A percentile compares a stretch with the other conserved stretches of the same genome.
Evolutionary conservation across 1,284 basidiomycete species (phyloP).

Genomic region (Abortiporus biennis): DNA sequence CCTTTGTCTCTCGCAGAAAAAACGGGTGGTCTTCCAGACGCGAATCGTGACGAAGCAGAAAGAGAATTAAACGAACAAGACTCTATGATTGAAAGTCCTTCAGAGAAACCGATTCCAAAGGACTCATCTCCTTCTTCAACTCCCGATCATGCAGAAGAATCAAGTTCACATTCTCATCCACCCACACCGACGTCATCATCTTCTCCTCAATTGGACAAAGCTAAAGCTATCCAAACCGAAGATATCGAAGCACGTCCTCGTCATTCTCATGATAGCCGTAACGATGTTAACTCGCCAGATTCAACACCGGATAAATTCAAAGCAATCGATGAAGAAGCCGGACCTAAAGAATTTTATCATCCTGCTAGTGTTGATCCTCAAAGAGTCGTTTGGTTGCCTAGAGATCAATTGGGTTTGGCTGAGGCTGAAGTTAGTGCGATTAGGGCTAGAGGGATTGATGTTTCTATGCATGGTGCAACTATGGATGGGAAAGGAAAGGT

Average conservation of each 20-base stretch:
- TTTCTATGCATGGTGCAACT: slow-evolving; percentile 46
- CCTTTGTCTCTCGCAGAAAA: slow-evolving; percentile 77
- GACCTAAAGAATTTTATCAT: slow-evolving; percentile 62
- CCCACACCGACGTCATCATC: too few species aligned
- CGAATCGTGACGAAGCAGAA: slow-evolving; percentile 14
- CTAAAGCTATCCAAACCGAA: not conserved
- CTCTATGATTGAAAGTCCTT: slow-evolving; percentile 7
- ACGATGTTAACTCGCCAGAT: too few species aligned
- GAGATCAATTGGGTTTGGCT: slow-evolving; percentile 61
- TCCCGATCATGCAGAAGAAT: not conserved
- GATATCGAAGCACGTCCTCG: too few species aligned
- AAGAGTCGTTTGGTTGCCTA: slow-evolving; percentile 76
- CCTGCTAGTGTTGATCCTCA: slow-evolving; percentile 74
- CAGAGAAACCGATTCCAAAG: not conserved
- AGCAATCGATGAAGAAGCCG: slow-evolving; percentile 20
- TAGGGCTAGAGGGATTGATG: slow-evolving; percentile 49
- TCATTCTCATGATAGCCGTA: too few species aligned
- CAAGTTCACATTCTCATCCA: slow-evolving; percentile 2
- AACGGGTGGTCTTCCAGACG: slow-evolving; percentile 29
- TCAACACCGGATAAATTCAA: too few species aligned
- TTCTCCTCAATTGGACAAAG: not conserved
- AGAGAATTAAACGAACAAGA: slow-evolving; percentile 17
- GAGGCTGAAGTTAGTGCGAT: slow-evolving; percentile 60
- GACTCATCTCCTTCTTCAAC: not conserved
- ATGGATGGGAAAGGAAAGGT: slow-evolving; percentile 72